Evolutionary conservation across 495 filamentous ascomycete genomes (phyloP), one percentile per base, ranked within the genome.

Genomic region (Penicillium paradoxum): DNA sequence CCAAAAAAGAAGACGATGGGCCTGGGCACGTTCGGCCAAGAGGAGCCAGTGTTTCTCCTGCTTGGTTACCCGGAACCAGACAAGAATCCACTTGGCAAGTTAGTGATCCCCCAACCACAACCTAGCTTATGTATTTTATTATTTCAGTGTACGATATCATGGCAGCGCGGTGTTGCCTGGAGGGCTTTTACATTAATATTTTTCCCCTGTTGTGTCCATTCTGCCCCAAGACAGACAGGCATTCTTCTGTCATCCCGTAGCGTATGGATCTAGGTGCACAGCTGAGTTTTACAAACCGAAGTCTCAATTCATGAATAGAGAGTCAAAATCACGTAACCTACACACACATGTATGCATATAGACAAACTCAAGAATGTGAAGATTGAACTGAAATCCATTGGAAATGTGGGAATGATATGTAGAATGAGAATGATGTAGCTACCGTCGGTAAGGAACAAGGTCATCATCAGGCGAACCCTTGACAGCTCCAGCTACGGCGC

Each of bases 71-170:
- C 11, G 87, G 89, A 3, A 90, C 87, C 36, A 88, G 79, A 50
- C 85, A 90, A 64, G 87, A 95, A 58, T 84, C 89, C 47, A 92
- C 87, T 0, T 93, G 90, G 90, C 78, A 80, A 42, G 64, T 68
- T n/a, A 75, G 72, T 44, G 86, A 80, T 45, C 64, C 71, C 39
- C 62, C 52, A 9, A 39, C 54, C 19, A 60, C 53, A 45, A 40
- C 54, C 39, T 62, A 57, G 38, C 45, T 39, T 51, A 41, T 54
- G 19, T 53, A 44, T 57, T 32, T 34, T 30, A 36, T 42, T 34
- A 51, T 18, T 38, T 45, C n/a, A 25, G 21, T 60, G 57, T 60
- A 61, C 34, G 29, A 54, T 59, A 58, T 58, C 37, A 53, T 37
- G 50, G 51, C 55, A 51, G 52, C 52, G 36, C 14, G 47, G 36